phyloP scores from a whole-genome alignment of 2,329 filamentous ascomycete genomes.

The Truncatella angustata region DNA sequence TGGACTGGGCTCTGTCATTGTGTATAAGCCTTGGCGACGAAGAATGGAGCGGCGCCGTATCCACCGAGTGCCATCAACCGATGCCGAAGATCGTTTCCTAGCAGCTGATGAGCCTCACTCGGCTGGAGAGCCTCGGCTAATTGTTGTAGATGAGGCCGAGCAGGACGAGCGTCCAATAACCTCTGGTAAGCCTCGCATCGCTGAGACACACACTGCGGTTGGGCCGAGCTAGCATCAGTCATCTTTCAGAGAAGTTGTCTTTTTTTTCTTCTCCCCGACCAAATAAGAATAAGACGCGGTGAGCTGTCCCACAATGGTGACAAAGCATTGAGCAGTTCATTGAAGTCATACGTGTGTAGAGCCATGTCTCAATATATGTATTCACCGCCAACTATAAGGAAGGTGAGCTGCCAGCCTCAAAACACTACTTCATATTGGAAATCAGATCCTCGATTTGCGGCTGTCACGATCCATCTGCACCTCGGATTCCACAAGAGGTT shows the following conservation, averaged over 20 bases:
- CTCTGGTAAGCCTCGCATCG: background rate
- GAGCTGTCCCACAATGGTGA: too few relatives aligned
- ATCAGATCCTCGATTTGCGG: background rate
- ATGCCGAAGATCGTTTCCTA: background rate
- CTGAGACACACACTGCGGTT: background rate
- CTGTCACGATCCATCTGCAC: slow-evolving; percentile 9
- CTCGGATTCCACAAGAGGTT: slow-evolving; percentile 11
- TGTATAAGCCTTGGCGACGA: slow-evolving; percentile 77
- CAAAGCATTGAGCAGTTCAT: too few relatives aligned
- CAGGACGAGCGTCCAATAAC: background rate
- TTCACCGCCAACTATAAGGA: background rate
- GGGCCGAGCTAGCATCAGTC: background rate
- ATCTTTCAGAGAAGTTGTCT: too few relatives aligned
- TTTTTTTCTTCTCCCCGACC: background rate
- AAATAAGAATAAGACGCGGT: background rate
- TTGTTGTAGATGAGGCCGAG: background rate
- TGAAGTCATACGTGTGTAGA: too few relatives aligned
- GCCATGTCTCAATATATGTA: too few relatives aligned
- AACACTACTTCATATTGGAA: background rate
- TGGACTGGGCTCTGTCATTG: slow-evolving; percentile 68
- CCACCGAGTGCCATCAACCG: slow-evolving; percentile 14
- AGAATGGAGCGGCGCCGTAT: slow-evolving; percentile 35
- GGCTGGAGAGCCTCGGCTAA: background rate
- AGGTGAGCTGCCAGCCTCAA: background rate
- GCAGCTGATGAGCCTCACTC: background rate